Base-by-base conservation (phyloP, 306 rosid genomes). In the Citrullus colocynthis region DNA sequence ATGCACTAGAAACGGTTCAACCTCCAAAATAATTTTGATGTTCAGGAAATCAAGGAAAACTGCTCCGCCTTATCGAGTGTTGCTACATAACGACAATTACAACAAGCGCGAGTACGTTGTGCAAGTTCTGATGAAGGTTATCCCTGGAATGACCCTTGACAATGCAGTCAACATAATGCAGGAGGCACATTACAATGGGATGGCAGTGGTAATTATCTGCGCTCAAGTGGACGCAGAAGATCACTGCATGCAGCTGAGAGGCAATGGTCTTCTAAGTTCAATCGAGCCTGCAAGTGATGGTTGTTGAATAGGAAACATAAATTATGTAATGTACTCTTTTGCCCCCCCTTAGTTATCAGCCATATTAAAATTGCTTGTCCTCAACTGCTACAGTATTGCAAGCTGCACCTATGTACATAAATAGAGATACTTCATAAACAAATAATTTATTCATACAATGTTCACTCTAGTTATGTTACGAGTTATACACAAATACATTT, bases 31-130 rank as follows among this genome's bases (percentile, higher is more conserved):
- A 28, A 75, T 21, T 74, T 57, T 76, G 69, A 39, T 57, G 16
- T 78, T 36, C 81, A 93, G 98, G 88, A 91, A 84, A 90, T 86
- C 87, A 12, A 73, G 85, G 71, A 93, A 93, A 86, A 89, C 84
- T 74, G 77, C 97, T 0, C 98, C 98, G 0, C 98, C 98, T 1
- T 93, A 88, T 61, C 84, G 93, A 32, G 97, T 93, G 52, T n/a
- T 93, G 81, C 87, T 93, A 78, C 98, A 93, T 57, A 93, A 93
- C 51, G 98, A 93, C 85, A 84, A 91, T 86, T 90, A 39, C 44
- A 93, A 93, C 77, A 93, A 91, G 88, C 81, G 98, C 58, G 97
- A 93, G 85, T 93, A 93, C 32, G 98, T 93, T 45, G 98, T 93
- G 54, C 96, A 93, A 85, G 98, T 93, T 72, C 77, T 93, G 83